These are phyloP conservation scores for Pichia membranifaciens DNA, from an alignment of 805 yeast genomes.

Conservation along the genomic window DNA sequence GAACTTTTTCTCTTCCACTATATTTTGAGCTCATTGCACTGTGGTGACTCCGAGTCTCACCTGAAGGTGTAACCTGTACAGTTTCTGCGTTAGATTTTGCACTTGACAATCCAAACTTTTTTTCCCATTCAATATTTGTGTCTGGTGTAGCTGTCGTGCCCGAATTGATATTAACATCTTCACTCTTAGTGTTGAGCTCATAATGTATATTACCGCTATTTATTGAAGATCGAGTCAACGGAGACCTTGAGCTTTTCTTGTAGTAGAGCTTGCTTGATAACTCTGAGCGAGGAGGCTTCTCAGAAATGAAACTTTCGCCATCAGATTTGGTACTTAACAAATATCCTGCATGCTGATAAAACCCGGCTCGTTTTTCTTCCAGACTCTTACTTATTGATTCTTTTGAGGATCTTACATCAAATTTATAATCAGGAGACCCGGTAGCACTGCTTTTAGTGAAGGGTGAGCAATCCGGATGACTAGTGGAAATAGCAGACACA, in stretches of 20 bases:
- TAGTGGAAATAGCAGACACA: constrained; percentile 2
- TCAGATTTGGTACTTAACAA: no score
- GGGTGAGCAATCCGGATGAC: constrained; percentile 1
- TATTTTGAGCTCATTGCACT: no score
- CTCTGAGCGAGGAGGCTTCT: background rate
- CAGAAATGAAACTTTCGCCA: no score
- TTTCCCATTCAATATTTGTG: constrained; percentile 2
- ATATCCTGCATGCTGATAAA: constrained; percentile 2
- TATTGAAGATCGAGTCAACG: background rate
- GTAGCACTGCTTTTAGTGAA: background rate
- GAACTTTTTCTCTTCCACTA: no score
- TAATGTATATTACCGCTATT: no score
- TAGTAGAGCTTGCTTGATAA: background rate
- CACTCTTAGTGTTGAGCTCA: background rate
- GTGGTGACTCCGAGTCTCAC: no score
- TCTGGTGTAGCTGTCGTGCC: background rate
- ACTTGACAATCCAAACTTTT: background rate
- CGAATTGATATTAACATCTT: background rate
- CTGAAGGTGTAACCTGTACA: background rate
- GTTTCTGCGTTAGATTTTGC: background rate
- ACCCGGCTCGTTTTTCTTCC: constrained; percentile 1
- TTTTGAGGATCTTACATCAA: background rate
- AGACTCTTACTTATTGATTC: background rate
- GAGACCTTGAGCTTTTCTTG: background rate
- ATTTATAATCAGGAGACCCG: background rate